phyloP scores from a whole-genome alignment of 768 basidiomycete species.

The Lactarius vividus region DNA sequence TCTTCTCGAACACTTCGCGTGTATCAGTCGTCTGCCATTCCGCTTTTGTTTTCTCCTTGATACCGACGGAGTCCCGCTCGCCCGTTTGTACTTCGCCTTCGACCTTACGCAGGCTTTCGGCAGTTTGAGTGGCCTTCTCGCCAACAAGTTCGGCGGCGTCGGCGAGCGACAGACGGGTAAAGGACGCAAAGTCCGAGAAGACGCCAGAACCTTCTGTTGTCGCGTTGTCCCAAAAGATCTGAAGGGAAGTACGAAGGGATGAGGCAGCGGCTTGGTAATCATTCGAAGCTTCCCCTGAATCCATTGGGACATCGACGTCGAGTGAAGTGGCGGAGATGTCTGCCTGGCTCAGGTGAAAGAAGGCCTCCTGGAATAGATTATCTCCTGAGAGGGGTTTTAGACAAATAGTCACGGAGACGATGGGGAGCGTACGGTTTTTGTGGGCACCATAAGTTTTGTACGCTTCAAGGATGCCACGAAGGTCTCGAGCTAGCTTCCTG shows the following conservation, averaged over 20 bases:
- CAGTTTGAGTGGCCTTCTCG: conserved; percentile 47
- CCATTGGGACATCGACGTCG: conserved; percentile 32
- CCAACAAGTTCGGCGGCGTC: conserved; percentile 64
- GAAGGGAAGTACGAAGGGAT: conserved; percentile 50
- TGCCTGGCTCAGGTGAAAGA: conserved; percentile 61
- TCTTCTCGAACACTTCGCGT: conserved; percentile 58
- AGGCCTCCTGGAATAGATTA: conserved; percentile 58
- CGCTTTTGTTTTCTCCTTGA: conserved; percentile 50
- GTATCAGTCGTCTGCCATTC: conserved; percentile 42
- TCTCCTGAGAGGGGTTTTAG: conserved; percentile 45
- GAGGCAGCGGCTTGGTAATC: conserved; percentile 52
- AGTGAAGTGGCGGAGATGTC: conserved; percentile 45
- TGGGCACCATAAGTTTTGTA: conserved; percentile 51
- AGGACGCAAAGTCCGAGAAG: conserved; percentile 61
- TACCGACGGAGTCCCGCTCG: conserved; percentile 54
- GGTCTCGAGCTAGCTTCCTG: conserved; percentile 45
- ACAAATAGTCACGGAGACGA: not conserved
- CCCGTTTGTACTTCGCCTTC: conserved; percentile 62
- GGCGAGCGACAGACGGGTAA: conserved; percentile 60
- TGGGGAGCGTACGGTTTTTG: conserved; percentile 51
- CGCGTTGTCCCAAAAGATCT: conserved; percentile 52
- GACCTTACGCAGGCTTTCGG: conserved; percentile 50
- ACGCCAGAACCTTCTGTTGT: conserved; percentile 53
- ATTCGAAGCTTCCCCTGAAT: conserved; percentile 44
- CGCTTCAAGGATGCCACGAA: conserved; percentile 53